A percentile compares a stretch with the other conserved stretches of the same genome.
phyloP scores from a whole-genome alignment of 2,329 filamentous ascomycete genomes.

The Neonectria coccinea region DNA sequence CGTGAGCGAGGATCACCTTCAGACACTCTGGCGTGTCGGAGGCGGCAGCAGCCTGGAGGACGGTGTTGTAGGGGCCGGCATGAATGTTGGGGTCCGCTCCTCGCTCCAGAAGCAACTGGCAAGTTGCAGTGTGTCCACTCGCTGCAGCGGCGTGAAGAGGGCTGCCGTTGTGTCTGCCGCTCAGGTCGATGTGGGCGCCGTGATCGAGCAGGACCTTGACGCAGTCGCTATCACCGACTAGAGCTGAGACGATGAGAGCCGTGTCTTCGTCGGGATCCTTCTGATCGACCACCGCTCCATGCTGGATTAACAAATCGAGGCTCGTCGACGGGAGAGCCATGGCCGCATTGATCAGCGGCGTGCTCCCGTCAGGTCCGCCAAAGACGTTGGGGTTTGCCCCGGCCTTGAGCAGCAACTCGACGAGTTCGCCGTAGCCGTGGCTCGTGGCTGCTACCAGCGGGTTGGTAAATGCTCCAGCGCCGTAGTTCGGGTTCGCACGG shows the following conservation, averaged over 20 bases:
- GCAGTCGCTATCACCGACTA: conserved; percentile 9
- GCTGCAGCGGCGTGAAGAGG: conserved; percentile 26
- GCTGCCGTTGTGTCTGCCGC: conserved; percentile 17
- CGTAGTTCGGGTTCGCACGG: conserved; percentile 17
- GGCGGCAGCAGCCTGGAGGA: conserved; percentile 26
- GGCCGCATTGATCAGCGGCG: conserved; percentile 18
- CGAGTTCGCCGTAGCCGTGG: conserved; percentile 11
- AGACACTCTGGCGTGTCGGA: conserved; percentile 22
- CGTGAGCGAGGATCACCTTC: conserved; percentile 23
- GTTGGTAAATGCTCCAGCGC: conserved; percentile 11
- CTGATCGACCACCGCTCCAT: conserved; percentile 13
- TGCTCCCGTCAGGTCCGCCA: conserved; percentile 17
- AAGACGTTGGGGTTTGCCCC: conserved; percentile 21
- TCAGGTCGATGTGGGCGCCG: conserved; percentile 16
- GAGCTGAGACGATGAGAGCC: conserved; percentile 17
- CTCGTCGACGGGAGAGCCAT: conserved; percentile 6
- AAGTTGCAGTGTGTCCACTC: conserved; percentile 23
- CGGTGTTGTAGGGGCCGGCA: conserved; percentile 19
- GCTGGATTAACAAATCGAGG: conserved; percentile 3
- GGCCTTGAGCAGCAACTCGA: conserved; percentile 10
- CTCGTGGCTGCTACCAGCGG: conserved; percentile 15
- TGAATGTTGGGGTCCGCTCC: conserved; percentile 20
- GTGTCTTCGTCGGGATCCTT: conserved; percentile 21
- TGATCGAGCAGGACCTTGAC: conserved; percentile 13
- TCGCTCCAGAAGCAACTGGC: conserved; percentile 17